A percentile compares a stretch with the other conserved stretches of the same genome.
Evolutionary conservation across 192 early-diverging fungal species (phyloP).

Genomic region (Linnemannia schmuckeri): DNA sequence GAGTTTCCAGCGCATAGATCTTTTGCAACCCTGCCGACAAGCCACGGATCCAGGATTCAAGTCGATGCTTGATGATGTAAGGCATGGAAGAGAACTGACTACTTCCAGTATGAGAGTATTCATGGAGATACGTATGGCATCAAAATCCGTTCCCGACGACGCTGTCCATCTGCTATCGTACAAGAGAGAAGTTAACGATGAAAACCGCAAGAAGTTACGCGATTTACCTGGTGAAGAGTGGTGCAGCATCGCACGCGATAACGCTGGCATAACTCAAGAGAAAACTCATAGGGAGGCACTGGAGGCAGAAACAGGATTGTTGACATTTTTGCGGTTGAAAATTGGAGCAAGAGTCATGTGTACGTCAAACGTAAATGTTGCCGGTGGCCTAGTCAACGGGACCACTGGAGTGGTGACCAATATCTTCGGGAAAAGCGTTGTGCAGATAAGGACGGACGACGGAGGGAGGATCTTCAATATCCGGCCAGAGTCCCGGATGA

Average conservation of each 20-base stretch:
- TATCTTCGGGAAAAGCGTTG: neutral
- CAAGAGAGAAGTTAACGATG: neutral
- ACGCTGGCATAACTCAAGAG: neutral
- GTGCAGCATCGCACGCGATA: neutral
- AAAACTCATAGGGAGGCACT: neutral
- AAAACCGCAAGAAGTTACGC: neutral
- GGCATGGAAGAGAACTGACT: neutral
- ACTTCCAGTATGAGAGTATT: neutral
- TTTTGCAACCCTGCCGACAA: slow-evolving; percentile 21
- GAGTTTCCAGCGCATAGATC: slow-evolving; percentile 11
- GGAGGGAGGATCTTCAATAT: slow-evolving; percentile 7
- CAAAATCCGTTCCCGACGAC: neutral
- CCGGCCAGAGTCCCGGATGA: slow-evolving; percentile 6
- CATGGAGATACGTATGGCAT: neutral
- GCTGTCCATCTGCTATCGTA: slow-evolving; percentile 5
- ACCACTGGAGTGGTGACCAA: slow-evolving; percentile 1
- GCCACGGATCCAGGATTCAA: slow-evolving; percentile 14
- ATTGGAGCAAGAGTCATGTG: slow-evolving; percentile 24
- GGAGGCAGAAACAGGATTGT: slow-evolving; percentile 13
- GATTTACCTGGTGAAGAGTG: neutral
- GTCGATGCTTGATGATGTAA: slow-evolving; percentile 9
- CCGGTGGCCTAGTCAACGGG: slow-evolving; percentile 18
- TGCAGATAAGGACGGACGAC: slow-evolving; percentile 9
- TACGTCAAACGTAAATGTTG: slow-evolving; percentile 21
- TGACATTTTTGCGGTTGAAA: neutral